Conservation (phyloP, 306 rosid species). For the Notholithocarpus densiflorus region DNA sequence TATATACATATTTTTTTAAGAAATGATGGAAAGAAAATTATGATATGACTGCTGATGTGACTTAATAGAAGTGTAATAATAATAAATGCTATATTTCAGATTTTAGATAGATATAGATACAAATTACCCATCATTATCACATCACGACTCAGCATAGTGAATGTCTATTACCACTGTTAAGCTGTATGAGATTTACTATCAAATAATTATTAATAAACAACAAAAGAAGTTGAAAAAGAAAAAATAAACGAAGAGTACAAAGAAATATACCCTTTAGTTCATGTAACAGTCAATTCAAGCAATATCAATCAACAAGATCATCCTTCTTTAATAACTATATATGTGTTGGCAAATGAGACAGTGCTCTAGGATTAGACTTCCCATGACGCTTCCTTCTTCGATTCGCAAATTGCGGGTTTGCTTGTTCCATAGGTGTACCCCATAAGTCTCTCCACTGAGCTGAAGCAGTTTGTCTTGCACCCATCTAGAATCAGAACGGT, state of each 20-base stretch:
- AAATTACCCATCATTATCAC: background rate
- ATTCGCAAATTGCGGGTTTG: conserved; percentile 51
- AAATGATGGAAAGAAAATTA: too few relatives aligned
- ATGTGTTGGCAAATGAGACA: conserved; percentile 45
- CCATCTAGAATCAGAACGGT: conserved; percentile 42
- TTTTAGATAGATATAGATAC: too few relatives aligned
- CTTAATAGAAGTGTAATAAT: too few relatives aligned
- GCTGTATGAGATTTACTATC: conserved; percentile 7
- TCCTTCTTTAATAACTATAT: conserved; percentile 21
- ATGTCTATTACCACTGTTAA: background rate
- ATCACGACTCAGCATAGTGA: background rate
- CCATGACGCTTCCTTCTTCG: conserved; percentile 68
- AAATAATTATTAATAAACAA: too few relatives aligned
- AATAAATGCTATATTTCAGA: too few relatives aligned
- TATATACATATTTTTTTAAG: too few relatives aligned
- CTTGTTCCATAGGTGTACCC: conserved; percentile 74
- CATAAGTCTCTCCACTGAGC: conserved; percentile 50
- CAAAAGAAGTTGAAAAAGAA: too few relatives aligned
- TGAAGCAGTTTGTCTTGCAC: conserved; percentile 44
- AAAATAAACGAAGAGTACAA: background rate
- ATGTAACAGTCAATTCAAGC: background rate
- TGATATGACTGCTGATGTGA: accelerated
- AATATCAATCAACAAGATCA: background rate
- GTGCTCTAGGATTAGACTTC: conserved; percentile 43
- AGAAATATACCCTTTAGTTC: background rate